Conservation (phyloP, 106 monocot species). For the Gastrodia elata region DNA sequence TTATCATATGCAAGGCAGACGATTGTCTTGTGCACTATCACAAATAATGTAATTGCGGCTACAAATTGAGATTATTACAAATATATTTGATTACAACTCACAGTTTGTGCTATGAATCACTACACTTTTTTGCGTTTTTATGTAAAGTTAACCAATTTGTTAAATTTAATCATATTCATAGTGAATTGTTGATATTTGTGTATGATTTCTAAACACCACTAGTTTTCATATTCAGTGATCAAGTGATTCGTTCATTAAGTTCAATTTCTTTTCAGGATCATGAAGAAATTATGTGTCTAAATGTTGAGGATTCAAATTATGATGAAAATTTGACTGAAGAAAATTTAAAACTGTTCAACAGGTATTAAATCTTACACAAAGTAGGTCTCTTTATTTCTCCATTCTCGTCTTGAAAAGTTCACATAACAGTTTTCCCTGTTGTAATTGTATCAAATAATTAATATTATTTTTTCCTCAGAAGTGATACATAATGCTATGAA, state of each 20-base stretch:
- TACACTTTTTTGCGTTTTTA: background rate
- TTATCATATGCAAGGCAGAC: background rate
- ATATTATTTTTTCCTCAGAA: no score
- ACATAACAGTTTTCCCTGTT: background rate
- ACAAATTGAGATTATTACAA: background rate
- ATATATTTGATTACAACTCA: background rate
- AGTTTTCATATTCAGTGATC: background rate
- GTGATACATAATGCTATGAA: no score
- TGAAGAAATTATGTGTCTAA: background rate
- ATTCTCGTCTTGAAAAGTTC: background rate
- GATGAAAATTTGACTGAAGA: slow-evolving; percentile 10
- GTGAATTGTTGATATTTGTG: background rate
- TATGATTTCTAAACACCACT: background rate
- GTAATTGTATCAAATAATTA: no score
- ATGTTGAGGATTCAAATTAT: slow-evolving; percentile 1
- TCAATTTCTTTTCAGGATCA: background rate
- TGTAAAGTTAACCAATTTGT: background rate
- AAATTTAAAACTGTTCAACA: slow-evolving; percentile 9
- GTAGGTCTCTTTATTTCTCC: background rate
- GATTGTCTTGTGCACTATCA: background rate
- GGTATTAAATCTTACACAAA: background rate
- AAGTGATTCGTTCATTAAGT: no score
- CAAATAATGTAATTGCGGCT: background rate
- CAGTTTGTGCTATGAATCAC: background rate
- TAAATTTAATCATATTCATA: background rate